Base-by-base conservation (phyloP, 176 grass and related monocot genomes). In the Rhynchospora pubera region DNA sequence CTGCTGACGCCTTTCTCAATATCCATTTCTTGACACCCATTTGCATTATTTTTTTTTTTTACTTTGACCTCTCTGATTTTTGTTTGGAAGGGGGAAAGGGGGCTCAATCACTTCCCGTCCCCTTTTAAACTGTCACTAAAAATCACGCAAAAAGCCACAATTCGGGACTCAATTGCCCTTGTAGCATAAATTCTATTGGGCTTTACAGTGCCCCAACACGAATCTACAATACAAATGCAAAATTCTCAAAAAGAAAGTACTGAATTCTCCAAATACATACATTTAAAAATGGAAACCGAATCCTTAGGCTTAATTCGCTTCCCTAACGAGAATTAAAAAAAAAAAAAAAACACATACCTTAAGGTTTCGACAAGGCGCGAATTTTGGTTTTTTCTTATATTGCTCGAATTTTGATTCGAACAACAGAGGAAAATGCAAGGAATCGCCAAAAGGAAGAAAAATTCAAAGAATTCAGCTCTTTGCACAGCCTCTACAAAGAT, bases 21-120 rank as follows among this genome's bases (percentile, higher is more conserved):
- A 99, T 79, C 11, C 26, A 28, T 28, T 28, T 28, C 26, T 28
- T 28, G 26, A 95, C 89, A 77, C 96, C 96, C 91, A 99, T 99
- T 64, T 65, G 1, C 26, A 28, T 53, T 21, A n/a, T n/a, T 18
- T 45, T 16, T 72, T 28, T 14, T 65, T 19, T 60, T 19, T 39
- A 32, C 9, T 78, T 46, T 19, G 63, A 19, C 74, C 50, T 34
- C 32, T 68, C 19, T 69, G 22, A 13, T 59, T 66, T 63, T 10
- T 28, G 65, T 66, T 18, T 5, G n/a, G 42, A 47, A 26, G 65
- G 21, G 70, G 46, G 47, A 74, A 13, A 28, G 26, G 72, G 24
- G 79, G 23, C 11, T 24, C 42, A 52, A 26, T 66, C 62, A 23
- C 45, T 66, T 53, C 59, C 62, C 28, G 28, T 82, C 51, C 48